Base-by-base conservation (phyloP, 768 basidiomycete genomes). In the Suillus cothurnatus region DNA sequence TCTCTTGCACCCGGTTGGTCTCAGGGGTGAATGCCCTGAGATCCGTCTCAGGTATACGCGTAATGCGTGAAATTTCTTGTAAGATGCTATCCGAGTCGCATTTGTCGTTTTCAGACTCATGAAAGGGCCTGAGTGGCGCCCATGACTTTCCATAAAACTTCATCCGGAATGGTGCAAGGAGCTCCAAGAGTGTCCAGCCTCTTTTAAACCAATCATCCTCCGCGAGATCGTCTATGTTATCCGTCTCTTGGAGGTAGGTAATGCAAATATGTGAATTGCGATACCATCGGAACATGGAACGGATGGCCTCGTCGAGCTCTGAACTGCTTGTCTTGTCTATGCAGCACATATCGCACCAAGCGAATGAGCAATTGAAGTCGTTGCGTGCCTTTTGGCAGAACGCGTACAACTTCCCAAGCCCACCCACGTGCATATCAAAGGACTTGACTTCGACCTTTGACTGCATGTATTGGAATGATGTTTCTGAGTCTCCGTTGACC, bases 251-350 rank as follows among this genome's bases (percentile, higher is more conserved):
- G n/a, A 66, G 34, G 56, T 66, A 64, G 39, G 41, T 62, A 23
- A 66, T 63, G 65, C 65, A 66, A 28, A 66, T 57, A 4, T 58
- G 52, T 56, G 65, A 52, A 56, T 66, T 66, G 38, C 53, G 65
- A 26, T 66, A 66, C 65, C 65, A 66, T 43, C 65, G 50, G 26
- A 63, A 66, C 65, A 66, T 66, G 28, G 65, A 66, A 14, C 65
- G 49, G 50, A 66, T 56, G 41, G 65, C 65, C 34, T 66, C 65
- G 21, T 67, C 66, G 9, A 70, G 63, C n/a, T 69, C 69, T 21
- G 69, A 59, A 34, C 68, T 70, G 53, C 68, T 70, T 14, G 64
- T 49, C 36, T 64, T 71, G 64, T 71, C 66, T 57, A 70, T 67
- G 47, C 70, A 71, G 28, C 62, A 67, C 23, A 66, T 67, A 31